A percentile compares a stretch with the other conserved stretches of the same genome.
Evolutionary conservation across 768 basidiomycete species (phyloP).

Genomic region (Jaapia argillacea): DNA sequence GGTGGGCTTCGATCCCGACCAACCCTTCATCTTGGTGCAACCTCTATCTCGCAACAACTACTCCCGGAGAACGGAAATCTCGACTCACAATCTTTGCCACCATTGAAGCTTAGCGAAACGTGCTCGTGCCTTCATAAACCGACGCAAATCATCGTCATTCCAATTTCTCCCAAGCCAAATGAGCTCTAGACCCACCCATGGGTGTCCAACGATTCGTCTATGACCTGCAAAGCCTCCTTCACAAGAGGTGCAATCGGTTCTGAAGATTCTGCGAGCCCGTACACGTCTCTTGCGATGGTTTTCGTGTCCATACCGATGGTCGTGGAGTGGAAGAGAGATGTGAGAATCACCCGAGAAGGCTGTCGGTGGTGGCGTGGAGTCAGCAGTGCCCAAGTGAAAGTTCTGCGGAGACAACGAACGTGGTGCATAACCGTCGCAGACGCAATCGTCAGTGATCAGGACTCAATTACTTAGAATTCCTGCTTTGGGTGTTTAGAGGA

Average conservation of each 20-base stretch:
- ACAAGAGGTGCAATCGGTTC: slow-evolving; percentile 52
- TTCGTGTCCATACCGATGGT: slow-evolving; percentile 35
- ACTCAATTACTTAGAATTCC: no score
- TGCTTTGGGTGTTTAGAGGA: no score
- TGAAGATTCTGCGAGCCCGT: slow-evolving; percentile 42
- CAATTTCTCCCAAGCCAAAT: not conserved
- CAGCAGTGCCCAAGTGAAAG: no score
- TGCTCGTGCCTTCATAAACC: slow-evolving; percentile 41
- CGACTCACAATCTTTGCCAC: slow-evolving; percentile 87
- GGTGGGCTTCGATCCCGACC: slow-evolving; percentile 2
- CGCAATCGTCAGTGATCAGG: no score
- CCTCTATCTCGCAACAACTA: no score
- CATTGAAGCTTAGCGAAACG: slow-evolving; percentile 91
- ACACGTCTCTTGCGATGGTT: slow-evolving; percentile 47
- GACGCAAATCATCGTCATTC: slow-evolving; percentile 3
- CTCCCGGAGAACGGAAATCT: slow-evolving; percentile 1
- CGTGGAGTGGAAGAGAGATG: not conserved
- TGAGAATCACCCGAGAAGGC: not conserved
- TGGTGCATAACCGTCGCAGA: no score
- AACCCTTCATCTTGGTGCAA: not conserved
- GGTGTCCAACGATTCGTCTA: slow-evolving; percentile 64
- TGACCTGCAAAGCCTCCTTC: slow-evolving; percentile 73
- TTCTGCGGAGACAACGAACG: no score
- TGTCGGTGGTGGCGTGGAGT: no score
- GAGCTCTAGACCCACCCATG: slow-evolving; percentile 46